phyloP scores from a whole-genome alignment of 331 rosid genomes.

The Prunus yedoensis region DNA sequence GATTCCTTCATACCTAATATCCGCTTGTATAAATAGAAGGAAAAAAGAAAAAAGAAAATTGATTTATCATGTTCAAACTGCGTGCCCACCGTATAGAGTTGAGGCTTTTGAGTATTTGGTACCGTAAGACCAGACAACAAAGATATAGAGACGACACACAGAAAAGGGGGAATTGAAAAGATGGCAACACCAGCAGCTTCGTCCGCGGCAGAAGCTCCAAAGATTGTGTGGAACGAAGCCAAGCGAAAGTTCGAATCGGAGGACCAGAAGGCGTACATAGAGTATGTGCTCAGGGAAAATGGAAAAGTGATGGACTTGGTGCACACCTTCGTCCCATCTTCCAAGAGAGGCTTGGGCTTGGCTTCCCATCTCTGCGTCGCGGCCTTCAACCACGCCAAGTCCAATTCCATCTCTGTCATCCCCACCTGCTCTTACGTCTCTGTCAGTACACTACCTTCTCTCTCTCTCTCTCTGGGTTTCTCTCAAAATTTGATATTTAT shows the following conservation, averaged over 20 bases:
- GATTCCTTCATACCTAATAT: too few species aligned
- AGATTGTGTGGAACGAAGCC: conserved; percentile 60
- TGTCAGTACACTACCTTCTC: conserved; percentile 37
- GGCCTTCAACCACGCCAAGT: conserved; percentile 75
- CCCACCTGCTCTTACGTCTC: conserved; percentile 89
- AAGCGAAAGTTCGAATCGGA: conserved; percentile 67
- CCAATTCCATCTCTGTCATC: conserved; percentile 54
- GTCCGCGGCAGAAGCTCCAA: conserved; percentile 25
- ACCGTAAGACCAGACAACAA: too few species aligned
- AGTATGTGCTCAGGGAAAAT: conserved; percentile 43
- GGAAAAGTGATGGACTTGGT: conserved; percentile 71
- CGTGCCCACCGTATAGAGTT: too few species aligned
- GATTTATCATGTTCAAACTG: too few species aligned
- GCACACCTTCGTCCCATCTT: conserved; percentile 83
- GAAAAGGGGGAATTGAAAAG: background rate
- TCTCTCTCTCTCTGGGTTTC: background rate
- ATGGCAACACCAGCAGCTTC: conserved; percentile 36
- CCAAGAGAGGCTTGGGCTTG: conserved; percentile 83
- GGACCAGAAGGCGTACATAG: conserved; percentile 70
- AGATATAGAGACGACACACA: background rate
- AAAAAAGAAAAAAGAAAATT: too few species aligned
- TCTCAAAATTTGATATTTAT: background rate
- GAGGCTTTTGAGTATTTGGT: too few species aligned
- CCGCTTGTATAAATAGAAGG: too few species aligned
- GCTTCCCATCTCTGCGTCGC: conserved; percentile 78